A percentile compares a stretch with the other conserved stretches of the same genome.
Conservation (phyloP, 768 basidiomycete species). For the Lactifluus rugatus region DNA sequence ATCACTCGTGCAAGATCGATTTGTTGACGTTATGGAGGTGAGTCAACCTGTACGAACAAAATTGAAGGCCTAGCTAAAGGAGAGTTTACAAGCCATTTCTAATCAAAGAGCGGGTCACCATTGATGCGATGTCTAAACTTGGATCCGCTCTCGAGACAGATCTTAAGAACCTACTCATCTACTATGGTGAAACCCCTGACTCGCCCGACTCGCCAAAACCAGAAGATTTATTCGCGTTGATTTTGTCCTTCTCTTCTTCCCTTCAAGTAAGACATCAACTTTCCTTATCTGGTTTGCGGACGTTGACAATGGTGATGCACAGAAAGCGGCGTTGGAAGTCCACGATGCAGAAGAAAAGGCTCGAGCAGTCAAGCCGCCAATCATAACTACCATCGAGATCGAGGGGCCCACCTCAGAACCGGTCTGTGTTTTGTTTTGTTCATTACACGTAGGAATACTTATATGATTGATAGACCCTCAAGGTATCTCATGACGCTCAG, state of each 20-base stretch:
- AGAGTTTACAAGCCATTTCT: constrained; percentile 29
- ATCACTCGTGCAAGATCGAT: constrained; percentile 43
- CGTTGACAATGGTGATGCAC: background rate
- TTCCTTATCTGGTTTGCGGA: background rate
- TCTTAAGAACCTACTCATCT: constrained; percentile 48
- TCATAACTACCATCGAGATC: constrained; percentile 10
- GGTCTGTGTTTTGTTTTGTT: constrained; percentile 5
- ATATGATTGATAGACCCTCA: constrained; percentile 34
- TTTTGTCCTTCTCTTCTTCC: constrained; percentile 64
- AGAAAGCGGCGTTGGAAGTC: constrained; percentile 68
- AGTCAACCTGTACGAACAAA: background rate
- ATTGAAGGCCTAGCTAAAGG: background rate
- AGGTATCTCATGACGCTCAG: constrained; percentile 25
- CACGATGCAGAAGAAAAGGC: constrained; percentile 36
- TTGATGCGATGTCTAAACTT: constrained; percentile 61
- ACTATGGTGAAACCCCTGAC: constrained; percentile 71
- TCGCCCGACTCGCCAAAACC: constrained; percentile 56
- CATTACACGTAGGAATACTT: background rate
- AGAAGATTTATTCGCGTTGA: constrained; percentile 73
- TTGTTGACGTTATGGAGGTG: constrained; percentile 64
- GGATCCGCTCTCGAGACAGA: constrained; percentile 47
- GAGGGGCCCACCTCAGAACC: constrained; percentile 10
- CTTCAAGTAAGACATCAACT: constrained; percentile 42
- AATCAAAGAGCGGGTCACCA: constrained; percentile 36
- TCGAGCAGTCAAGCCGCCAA: background rate